A percentile compares a stretch with the other conserved stretches of the same genome.
Conservation (phyloP, 2,329 filamentous ascomycete species). For the Chaetoscypha palmicola region DNA sequence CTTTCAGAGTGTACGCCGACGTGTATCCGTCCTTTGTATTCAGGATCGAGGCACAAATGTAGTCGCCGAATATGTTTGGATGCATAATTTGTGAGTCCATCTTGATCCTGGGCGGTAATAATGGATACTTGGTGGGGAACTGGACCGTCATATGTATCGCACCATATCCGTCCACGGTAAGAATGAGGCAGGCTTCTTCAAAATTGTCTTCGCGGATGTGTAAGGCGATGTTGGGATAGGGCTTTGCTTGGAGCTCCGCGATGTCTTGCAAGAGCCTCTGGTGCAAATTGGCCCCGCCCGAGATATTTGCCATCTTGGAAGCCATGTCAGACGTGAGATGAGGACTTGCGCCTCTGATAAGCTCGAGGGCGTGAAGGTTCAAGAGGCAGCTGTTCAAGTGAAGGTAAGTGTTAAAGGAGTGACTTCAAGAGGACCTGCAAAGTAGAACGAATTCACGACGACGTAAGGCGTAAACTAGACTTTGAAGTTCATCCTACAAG, state of each 20-base stretch:
- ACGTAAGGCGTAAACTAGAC: too few species aligned
- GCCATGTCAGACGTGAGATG: too few species aligned
- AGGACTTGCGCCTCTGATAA: too few species aligned
- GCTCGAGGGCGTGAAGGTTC: too few species aligned
- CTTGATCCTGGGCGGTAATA: conserved; percentile 33
- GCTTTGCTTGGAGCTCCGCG: conserved; percentile 37
- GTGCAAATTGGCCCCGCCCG: too few species aligned
- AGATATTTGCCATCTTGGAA: too few species aligned
- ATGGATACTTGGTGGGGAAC: conserved; percentile 34
- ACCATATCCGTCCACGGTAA: conserved; percentile 35
- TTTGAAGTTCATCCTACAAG: too few species aligned
- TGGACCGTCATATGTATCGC: conserved; percentile 38
- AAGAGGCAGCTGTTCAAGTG: too few species aligned
- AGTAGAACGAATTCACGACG: too few species aligned
- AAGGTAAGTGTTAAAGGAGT: too few species aligned
- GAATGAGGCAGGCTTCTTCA: conserved; percentile 36
- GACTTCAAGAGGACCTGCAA: too few species aligned
- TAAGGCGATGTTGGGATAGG: conserved; percentile 41
- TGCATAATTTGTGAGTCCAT: conserved; percentile 38
- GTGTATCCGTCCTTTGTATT: conserved; percentile 38
- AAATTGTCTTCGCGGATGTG: conserved; percentile 34
- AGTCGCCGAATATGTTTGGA: conserved; percentile 39
- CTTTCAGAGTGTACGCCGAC: conserved; percentile 43
- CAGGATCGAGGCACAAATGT: conserved; percentile 43
- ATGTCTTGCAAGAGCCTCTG: conserved; percentile 38